These are phyloP conservation scores for Zymoseptoria crescenta DNA, from an alignment of 2,329 filamentous ascomycete genomes.

Conservation along the genomic window DNA sequence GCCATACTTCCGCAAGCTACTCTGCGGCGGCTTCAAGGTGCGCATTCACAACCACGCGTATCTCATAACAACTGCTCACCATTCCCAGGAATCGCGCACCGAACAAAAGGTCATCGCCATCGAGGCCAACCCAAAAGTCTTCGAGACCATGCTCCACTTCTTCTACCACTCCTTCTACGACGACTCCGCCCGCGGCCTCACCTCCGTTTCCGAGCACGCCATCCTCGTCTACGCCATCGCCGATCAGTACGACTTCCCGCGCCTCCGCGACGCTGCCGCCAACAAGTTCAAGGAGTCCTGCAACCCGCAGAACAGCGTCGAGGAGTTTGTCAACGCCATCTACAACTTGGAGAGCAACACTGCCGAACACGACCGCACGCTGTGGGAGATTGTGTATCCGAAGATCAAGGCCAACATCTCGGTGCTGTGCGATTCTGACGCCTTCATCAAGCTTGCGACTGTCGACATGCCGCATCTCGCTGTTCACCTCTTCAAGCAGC, in stretches of 20 bases:
- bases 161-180: conserved; percentile 17
- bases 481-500: background rate
- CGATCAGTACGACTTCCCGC: conserved; percentile 31
- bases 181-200: conserved; percentile 10
- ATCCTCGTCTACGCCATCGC: conserved; percentile 35
- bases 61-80: background rate
- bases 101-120: conserved; percentile 5
- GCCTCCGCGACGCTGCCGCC: conserved; percentile 18
- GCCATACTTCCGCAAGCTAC: conserved; percentile 36
- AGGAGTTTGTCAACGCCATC: conserved; percentile 10
- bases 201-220: conserved; percentile 2
- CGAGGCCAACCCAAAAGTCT: conserved; percentile 11
- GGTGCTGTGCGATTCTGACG: background rate
- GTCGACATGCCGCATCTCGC: background rate
- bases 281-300: conserved; percentile 1
- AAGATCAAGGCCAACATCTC: conserved; percentile 9
- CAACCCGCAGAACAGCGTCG: conserved; percentile 2
- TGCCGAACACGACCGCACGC: conserved; percentile 1
- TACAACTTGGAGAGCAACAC: conserved; percentile 9
- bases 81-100: conserved; percentile 8
- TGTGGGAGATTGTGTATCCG: conserved; percentile 14
- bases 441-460: background rate
- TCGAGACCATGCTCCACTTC: conserved; percentile 13
- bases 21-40: conserved; percentile 20
- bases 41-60: background rate